phyloP scores from a whole-genome alignment of 768 basidiomycete species.

The Mycena filopes region DNA sequence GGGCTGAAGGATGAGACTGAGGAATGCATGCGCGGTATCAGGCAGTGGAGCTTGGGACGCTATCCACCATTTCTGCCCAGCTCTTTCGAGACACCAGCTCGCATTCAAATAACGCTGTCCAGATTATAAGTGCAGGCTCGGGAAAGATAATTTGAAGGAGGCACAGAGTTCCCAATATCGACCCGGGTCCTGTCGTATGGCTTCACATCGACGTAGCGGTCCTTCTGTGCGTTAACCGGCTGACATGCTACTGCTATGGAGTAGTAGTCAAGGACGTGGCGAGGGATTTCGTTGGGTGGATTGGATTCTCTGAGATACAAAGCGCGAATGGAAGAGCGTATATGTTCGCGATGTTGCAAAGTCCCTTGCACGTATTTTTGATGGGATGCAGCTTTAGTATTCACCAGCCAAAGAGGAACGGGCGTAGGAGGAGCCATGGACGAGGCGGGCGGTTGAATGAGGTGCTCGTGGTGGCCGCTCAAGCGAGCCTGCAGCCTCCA shows the following conservation, averaged over 20 bases:
- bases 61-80: conserved; percentile 84
- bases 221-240: conserved; percentile 56
- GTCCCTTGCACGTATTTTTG: conserved; percentile 6
- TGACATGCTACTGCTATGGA: conserved; percentile 62
- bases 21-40: conserved; percentile 77
- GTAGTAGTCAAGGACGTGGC: conserved; percentile 55
- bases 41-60: conserved; percentile 86
- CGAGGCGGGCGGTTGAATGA: no score
- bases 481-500: no score
- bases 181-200: conserved; percentile 89
- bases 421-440: not conserved
- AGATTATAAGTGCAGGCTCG: not conserved
- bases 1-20: conserved; percentile 72
- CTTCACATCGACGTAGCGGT: conserved; percentile 79
- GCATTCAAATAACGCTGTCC: conserved; percentile 78
- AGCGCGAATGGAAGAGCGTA: conserved; percentile 42
- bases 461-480: no score
- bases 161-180: conserved; percentile 44
- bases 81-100: conserved; percentile 83
- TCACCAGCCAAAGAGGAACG: conserved; percentile 24
- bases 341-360: conserved; percentile 28
- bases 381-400: not conserved
- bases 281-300: conserved; percentile 31
- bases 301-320: conserved; percentile 35
- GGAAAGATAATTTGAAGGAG: not conserved